Evolutionary conservation across 1,284 basidiomycete species (phyloP), one percentile per base, ranked within the genome.

Genomic region (Puccinia coronata): DNA sequence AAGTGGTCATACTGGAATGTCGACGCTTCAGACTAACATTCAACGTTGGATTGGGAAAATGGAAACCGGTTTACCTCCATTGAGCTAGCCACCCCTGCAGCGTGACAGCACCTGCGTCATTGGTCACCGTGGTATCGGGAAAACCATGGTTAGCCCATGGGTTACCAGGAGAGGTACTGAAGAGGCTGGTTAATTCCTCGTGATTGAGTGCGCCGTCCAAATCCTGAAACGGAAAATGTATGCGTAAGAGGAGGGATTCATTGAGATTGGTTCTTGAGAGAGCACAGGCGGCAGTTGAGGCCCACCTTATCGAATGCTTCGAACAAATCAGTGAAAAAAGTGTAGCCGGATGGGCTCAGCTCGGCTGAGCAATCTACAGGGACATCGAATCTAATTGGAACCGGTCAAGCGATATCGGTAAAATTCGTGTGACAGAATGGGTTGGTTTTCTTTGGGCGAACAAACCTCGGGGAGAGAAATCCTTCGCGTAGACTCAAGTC

Each of bases 1-100:
- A 88, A 0, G 96, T 99, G 0, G 95, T 97, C 96, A 98, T 98
- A 86, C 95, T 96, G 83, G 16, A 31, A 57, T 69, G 51, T 71
- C 72, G 59, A 72, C 28, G 12, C 1, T 43, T 72, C 65, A 67
- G 82, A 76, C 41, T 31, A 65, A 43, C 14, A 72, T 49, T 34
- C n/a, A 47, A 41, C 1, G 49, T 23, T 23, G 36, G 47, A n/a
- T 55, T 20, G 6, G 41, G 1, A 43, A 55, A 20, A 71, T 49
- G 55, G n/a, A 49, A 70, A 23, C 2, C 25, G 55, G 84, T 88
- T 69, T 82, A 94, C 94, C 94, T 97, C 96, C 96, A 99, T 86
- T 98, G 96, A 34, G 96, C 96, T 23, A 99, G 88, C 96, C 96
- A 99, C 9, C 95, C 95, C 87, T 98, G 96, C 71, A 99, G 87